Conservation (phyloP, 2,329 filamentous ascomycete species). For the Endoconidiophora polonica region DNA sequence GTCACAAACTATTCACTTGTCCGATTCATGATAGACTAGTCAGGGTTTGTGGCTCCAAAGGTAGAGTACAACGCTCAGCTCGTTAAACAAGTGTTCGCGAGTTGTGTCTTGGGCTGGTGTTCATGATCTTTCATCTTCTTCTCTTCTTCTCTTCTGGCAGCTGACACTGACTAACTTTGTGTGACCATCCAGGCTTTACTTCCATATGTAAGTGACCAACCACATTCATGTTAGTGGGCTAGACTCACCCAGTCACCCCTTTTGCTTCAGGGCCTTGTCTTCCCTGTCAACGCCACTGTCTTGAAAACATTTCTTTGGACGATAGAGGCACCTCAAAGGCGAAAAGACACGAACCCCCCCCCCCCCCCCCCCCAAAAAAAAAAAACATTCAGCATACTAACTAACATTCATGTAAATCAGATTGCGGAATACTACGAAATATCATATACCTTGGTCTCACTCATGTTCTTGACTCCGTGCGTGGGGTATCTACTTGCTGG, state of each 20-base stretch:
- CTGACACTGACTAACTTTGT: constrained; percentile 3
- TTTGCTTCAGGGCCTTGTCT: no score
- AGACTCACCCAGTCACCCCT: no score
- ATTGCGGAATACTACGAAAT: constrained; percentile 37
- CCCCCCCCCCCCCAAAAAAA: neutral
- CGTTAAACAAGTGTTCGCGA: neutral
- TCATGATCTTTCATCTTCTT: neutral
- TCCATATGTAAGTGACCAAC: constrained; percentile 24
- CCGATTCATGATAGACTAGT: neutral
- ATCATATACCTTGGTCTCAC: constrained; percentile 44
- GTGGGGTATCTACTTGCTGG: constrained; percentile 48
- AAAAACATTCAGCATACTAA: neutral
- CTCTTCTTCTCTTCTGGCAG: neutral
- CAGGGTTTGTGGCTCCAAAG: neutral
- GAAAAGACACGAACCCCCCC: neutral
- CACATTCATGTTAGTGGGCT: neutral
- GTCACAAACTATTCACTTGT: no score
- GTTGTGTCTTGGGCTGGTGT: neutral
- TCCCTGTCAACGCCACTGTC: neutral
- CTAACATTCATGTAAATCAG: neutral
- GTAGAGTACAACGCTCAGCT: neutral
- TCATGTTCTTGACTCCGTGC: constrained; percentile 51
- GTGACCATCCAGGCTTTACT: constrained; percentile 26
- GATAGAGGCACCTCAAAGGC: no score
- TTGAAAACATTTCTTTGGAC: neutral